A percentile compares a stretch with the other conserved stretches of the same genome.
phyloP scores from a whole-genome alignment of 164 flowering plant genomes.

The Echeveria elegans region DNA sequence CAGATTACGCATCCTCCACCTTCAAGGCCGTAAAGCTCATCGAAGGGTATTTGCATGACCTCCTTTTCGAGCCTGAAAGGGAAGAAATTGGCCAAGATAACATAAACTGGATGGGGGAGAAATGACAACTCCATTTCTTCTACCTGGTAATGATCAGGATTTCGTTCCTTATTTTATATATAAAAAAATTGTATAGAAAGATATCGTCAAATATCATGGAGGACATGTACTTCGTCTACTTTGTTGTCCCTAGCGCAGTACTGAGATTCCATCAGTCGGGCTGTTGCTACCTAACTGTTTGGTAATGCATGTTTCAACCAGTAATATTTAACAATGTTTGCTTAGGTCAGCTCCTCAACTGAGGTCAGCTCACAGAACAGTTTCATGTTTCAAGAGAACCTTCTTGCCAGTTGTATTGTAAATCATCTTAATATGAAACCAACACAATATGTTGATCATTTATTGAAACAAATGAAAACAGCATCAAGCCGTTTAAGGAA shows the following conservation, averaged over 20 bases:
- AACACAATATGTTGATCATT: neutral
- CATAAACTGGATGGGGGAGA: conserved; percentile 86
- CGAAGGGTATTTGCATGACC: conserved; percentile 90
- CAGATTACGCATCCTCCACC: conserved; percentile 70
- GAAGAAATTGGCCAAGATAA: conserved; percentile 78
- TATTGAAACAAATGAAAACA: neutral
- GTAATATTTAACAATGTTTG: too few species aligned
- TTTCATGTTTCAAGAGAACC: neutral
- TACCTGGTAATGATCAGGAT: conserved; percentile 24
- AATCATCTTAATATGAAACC: neutral
- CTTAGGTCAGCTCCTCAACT: too few species aligned
- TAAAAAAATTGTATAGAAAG: too few species aligned
- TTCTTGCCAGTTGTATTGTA: neutral
- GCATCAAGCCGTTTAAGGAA: neutral
- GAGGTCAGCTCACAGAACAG: too few species aligned
- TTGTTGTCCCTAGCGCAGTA: neutral
- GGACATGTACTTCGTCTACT: neutral
- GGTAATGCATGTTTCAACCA: neutral
- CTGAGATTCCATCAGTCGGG: too few species aligned
- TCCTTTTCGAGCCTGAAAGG: conserved; percentile 94
- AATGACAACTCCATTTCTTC: neutral
- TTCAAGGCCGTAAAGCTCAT: conserved; percentile 88
- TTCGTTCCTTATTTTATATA: neutral
- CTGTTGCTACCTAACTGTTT: neutral
- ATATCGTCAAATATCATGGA: neutral